These are phyloP conservation scores for Ceratobasidium papillatum DNA, from an alignment of 1,284 basidiomycete genomes.

Conservation along the genomic window DNA sequence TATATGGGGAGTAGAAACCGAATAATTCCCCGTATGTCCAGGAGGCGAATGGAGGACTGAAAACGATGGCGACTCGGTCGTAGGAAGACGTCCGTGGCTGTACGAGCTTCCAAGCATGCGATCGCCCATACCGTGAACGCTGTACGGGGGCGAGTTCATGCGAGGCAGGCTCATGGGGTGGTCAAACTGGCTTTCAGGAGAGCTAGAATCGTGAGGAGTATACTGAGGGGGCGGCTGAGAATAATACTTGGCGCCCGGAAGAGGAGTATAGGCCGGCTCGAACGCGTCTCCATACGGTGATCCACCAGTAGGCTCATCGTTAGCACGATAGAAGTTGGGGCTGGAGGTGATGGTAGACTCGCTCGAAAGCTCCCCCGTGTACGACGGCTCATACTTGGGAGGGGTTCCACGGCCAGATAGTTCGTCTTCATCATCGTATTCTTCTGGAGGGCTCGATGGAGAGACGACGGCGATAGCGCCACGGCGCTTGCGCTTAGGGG, in stretches of 20 bases:
- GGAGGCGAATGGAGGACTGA: neutral
- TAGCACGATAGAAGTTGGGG: neutral
- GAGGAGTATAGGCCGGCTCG: neutral
- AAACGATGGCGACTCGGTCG: neutral
- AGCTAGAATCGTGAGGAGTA: neutral
- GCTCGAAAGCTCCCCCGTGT: neutral
- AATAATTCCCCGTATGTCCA: neutral
- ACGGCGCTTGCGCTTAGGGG: constrained; percentile 20
- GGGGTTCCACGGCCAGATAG: neutral
- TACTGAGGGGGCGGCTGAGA: constrained; percentile 2
- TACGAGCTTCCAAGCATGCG: neutral
- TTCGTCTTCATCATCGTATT: constrained; percentile 7
- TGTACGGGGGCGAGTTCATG: neutral
- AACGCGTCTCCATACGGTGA: neutral
- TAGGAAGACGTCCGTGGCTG: neutral
- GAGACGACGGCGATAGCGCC: neutral
- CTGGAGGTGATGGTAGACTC: neutral
- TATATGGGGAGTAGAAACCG: neutral
- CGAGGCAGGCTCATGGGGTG: neutral
- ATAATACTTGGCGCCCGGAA: neutral
- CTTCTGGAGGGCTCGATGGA: neutral
- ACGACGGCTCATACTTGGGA: neutral
- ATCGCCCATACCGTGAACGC: neutral
- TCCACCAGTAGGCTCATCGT: neutral
- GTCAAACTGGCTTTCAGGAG: neutral